Evolutionary conservation across 352 stramenopile species (phyloP).

Genomic region (Pythium brassicae): DNA sequence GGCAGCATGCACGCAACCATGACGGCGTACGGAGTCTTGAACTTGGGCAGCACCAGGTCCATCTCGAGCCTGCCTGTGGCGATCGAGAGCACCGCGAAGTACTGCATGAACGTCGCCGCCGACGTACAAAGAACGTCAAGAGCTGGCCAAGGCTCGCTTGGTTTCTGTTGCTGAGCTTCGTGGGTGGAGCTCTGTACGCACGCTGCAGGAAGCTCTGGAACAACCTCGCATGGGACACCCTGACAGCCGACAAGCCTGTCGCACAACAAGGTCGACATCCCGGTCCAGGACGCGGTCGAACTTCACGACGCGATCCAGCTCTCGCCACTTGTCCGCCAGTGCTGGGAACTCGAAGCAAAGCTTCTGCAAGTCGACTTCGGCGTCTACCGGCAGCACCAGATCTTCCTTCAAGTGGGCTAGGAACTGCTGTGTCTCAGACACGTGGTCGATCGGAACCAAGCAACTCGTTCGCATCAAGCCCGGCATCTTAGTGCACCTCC

Average conservation of each 20-base stretch:
- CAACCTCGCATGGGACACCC: no score
- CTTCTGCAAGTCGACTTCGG: conserved; percentile 13
- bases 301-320: conserved; percentile 8
- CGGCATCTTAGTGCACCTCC: conserved; percentile 43
- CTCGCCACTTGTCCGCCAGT: conserved; percentile 33
- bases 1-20: conserved; percentile 77
- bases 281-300: conserved; percentile 31
- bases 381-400: conserved; percentile 22
- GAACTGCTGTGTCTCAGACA: conserved; percentile 14
- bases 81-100: conserved; percentile 45
- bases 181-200: no score
- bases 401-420: conserved; percentile 25
- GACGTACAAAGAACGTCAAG: no score
- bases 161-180: no score
- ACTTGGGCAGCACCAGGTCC: conserved; percentile 56
- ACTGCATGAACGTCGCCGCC: conserved; percentile 63
- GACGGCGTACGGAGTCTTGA: conserved; percentile 72
- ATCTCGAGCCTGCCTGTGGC: conserved; percentile 58
- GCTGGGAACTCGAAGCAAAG: conserved; percentile 27
- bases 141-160: no score
- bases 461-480: conserved; percentile 43
- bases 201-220: no score
- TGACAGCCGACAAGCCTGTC: no score
- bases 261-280: conserved; percentile 50
- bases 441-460: conserved; percentile 24